Conservation (phyloP, 2,329 filamentous ascomycete genomes). For the Ustulina deusta region DNA sequence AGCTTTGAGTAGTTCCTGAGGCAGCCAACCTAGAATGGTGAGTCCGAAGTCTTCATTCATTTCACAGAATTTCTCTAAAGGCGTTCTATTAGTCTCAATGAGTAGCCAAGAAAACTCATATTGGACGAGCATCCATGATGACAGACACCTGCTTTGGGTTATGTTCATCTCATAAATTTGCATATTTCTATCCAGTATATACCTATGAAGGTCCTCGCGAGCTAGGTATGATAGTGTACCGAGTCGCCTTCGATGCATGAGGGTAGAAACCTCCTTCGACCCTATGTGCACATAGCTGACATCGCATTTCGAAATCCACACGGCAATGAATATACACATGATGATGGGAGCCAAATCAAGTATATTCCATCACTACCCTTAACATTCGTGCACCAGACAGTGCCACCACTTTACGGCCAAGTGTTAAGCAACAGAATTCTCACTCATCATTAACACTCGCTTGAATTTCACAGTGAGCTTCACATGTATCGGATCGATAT, state of each 20-base stretch:
- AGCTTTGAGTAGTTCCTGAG: background rate
- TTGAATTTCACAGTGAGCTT: background rate
- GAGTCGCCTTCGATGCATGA: background rate
- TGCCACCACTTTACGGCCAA: background rate
- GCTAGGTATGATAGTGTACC: background rate
- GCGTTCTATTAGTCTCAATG: background rate
- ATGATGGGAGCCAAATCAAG: background rate
- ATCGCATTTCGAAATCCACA: background rate
- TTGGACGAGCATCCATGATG: background rate
- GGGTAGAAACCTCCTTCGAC: background rate
- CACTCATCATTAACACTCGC: background rate
- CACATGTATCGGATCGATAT: background rate
- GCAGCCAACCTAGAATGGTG: background rate
- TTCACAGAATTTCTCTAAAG: background rate
- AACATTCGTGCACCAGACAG: background rate
- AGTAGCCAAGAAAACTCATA: background rate
- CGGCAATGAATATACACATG: background rate
- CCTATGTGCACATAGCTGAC: background rate
- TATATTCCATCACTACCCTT: background rate
- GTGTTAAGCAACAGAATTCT: background rate
- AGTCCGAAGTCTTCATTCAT: background rate
- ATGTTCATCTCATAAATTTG: background rate
- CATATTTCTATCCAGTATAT: background rate
- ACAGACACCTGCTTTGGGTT: background rate
- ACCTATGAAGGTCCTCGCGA: no score